Evolutionary conservation across 1,139 yeast species (phyloP).

Genomic region (Scheffersomyces segobiensis): DNA sequence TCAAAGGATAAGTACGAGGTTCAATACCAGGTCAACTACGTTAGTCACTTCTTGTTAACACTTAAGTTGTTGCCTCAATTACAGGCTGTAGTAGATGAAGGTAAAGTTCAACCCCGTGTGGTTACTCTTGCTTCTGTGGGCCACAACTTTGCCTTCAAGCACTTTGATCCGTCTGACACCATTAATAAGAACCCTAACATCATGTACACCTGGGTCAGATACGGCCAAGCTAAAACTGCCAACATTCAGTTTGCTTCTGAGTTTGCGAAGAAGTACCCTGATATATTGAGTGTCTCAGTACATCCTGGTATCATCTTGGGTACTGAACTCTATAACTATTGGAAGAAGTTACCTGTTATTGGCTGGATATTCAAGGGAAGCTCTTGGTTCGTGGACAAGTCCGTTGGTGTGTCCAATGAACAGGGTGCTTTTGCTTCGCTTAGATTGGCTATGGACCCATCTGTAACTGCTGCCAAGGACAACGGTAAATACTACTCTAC

Average conservation of each 20-base stretch:
- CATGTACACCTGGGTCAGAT: slow-evolving; percentile 33
- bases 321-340: slow-evolving; percentile 36
- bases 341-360: slow-evolving; percentile 28
- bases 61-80: slow-evolving; percentile 30
- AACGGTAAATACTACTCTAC: slow-evolving; percentile 36
- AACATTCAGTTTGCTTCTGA: slow-evolving; percentile 31
- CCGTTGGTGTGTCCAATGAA: slow-evolving; percentile 32
- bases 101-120: slow-evolving; percentile 28
- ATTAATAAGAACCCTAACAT: slow-evolving; percentile 26
- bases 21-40: slow-evolving; percentile 44
- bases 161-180: slow-evolving; percentile 25
- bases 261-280: slow-evolving; percentile 30
- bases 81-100: slow-evolving; percentile 18
- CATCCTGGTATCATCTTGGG: slow-evolving; percentile 43
- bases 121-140: slow-evolving; percentile 35
- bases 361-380: slow-evolving; percentile 20
- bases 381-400: slow-evolving; percentile 13
- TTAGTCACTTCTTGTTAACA: slow-evolving; percentile 36
- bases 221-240: slow-evolving; percentile 37
- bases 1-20: slow-evolving; percentile 42
- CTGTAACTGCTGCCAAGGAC: slow-evolving; percentile 22
- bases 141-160: slow-evolving; percentile 26
- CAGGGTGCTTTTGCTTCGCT: slow-evolving; percentile 38
- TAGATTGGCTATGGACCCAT: slow-evolving; percentile 34
- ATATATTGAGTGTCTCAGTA: slow-evolving; percentile 33